Evolutionary conservation across 306 rosid species (phyloP).

Genomic region (Carpinus fangiana): DNA sequence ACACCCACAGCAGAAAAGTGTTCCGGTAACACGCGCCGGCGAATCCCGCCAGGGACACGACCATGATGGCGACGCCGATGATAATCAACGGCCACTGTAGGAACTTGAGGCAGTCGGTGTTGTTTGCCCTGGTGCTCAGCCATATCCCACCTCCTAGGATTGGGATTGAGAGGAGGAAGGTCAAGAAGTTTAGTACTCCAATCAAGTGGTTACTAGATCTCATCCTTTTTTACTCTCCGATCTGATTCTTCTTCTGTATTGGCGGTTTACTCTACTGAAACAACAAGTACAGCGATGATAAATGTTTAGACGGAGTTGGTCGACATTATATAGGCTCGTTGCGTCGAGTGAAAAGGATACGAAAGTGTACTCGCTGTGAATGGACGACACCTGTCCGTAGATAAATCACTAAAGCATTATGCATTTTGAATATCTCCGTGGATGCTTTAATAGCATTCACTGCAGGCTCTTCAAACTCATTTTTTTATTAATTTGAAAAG

Average conservation of each 20-base stretch:
- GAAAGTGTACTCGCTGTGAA: slow-evolving; percentile 19
- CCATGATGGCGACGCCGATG: slow-evolving; percentile 67
- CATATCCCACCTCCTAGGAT: slow-evolving; percentile 90
- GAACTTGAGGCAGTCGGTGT: slow-evolving; percentile 86
- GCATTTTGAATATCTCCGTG: too few relatives aligned
- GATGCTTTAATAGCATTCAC: too few relatives aligned
- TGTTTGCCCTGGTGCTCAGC: slow-evolving; percentile 92
- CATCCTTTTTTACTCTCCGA: slow-evolving; percentile 31
- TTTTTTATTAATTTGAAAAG: too few relatives aligned
- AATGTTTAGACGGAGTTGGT: background rate
- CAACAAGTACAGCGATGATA: background rate
- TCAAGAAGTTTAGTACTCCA: slow-evolving; percentile 72
- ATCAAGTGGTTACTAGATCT: slow-evolving; percentile 78
- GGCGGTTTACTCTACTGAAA: background rate
- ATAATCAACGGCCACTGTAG: slow-evolving; percentile 95
- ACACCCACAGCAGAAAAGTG: slow-evolving; percentile 67
- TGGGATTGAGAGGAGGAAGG: slow-evolving; percentile 84
- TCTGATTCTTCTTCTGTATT: background rate
- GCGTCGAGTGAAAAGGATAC: background rate
- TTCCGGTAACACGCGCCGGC: slow-evolving; percentile 92
- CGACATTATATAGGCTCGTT: background rate
- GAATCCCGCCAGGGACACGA: slow-evolving; percentile 72
- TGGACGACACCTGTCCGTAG: slow-evolving; percentile 11
- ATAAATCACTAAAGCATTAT: too few relatives aligned
- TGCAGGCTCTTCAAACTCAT: too few relatives aligned